Evolutionary conservation across 1,139 yeast species (phyloP).

Genomic region (Yamadazyma triangularis): DNA sequence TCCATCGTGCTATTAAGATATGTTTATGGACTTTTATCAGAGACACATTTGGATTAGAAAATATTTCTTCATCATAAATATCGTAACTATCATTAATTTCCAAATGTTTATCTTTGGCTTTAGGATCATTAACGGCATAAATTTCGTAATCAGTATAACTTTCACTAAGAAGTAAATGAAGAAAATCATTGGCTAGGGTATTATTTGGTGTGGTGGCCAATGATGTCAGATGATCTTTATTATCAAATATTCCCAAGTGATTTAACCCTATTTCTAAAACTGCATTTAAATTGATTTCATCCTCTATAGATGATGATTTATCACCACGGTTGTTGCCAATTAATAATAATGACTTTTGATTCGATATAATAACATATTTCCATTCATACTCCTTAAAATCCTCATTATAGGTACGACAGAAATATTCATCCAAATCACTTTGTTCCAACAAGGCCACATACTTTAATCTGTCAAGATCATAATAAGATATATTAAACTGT

Average conservation of each 20-base stretch:
- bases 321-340: not conserved
- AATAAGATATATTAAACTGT: slow-evolving; percentile 15
- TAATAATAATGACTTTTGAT: slow-evolving; percentile 4
- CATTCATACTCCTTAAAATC: not conserved
- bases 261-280: slow-evolving; percentile 17
- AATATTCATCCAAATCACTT: slow-evolving; percentile 11
- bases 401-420: too few species aligned
- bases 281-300: slow-evolving; percentile 7
- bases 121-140: slow-evolving; percentile 17
- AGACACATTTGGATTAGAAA: slow-evolving; percentile 14
- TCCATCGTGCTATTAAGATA: slow-evolving; percentile 55
- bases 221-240: not conserved
- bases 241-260: slow-evolving; percentile 19
- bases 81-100: slow-evolving; percentile 5
- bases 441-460: slow-evolving; percentile 14
- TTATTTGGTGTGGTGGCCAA: slow-evolving; percentile 5
- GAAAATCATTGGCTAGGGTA: slow-evolving; percentile 27
- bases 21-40: slow-evolving; percentile 42
- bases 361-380: slow-evolving; percentile 7
- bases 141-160: slow-evolving; percentile 50
- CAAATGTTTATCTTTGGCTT: slow-evolving; percentile 6
- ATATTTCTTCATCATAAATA: slow-evolving; percentile 5
- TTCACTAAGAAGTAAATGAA: slow-evolving; percentile 25
- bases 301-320: slow-evolving; percentile 3
- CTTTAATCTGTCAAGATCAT: slow-evolving; percentile 19